Base-by-base conservation (phyloP, 306 rosid genomes). In the Canavalia ensiformis region DNA sequence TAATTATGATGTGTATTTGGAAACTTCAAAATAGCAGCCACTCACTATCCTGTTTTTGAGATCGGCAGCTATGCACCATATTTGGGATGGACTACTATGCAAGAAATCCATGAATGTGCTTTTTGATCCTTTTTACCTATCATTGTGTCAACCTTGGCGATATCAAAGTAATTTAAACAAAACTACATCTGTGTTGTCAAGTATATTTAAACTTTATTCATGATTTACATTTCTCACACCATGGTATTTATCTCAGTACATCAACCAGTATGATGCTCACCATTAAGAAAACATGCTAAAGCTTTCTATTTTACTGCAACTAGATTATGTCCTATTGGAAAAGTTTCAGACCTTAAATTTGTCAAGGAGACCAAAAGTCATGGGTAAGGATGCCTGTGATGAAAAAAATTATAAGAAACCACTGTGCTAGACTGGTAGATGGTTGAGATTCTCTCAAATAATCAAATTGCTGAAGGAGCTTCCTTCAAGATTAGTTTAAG, bases 401-500 rank as follows among this genome's bases (percentile, higher is more conserved):
- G 28, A 9, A 7, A 42, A 30, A 13, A 7, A 5, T n/a, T 25
- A 34, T 12, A 62, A 47, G 44, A 47, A 31, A 29, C 49, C 57
- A 59, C 18, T 9, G 46, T 12, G 37, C 55, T 46, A 18, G 39
- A 65, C 12, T 65, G 18, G 1, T 65, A 50, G 31, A 41, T 8
- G 51, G 55, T 50, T 37, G 29, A 18, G 62, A n/a, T 46, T 45
- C 82, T 41, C 56, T 42, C 74, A 18, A 18, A 12, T 31, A 54
- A 77, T 18, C 28, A 55, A 7, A 66, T 8, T 37, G 45, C 67
- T 47, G 44, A 52, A 64, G 31, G 13, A 78, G 76, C 68, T 68
- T n/a, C 47, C 68, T 68, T 56, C 28, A 68, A 42, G 28, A 55
- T 39, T 63, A 72, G n/a, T 60, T 12, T 31, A 77, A 50, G 57